These are phyloP conservation scores for Quercus agrifolia DNA, from an alignment of 306 rosid species.

Conservation along the genomic window DNA sequence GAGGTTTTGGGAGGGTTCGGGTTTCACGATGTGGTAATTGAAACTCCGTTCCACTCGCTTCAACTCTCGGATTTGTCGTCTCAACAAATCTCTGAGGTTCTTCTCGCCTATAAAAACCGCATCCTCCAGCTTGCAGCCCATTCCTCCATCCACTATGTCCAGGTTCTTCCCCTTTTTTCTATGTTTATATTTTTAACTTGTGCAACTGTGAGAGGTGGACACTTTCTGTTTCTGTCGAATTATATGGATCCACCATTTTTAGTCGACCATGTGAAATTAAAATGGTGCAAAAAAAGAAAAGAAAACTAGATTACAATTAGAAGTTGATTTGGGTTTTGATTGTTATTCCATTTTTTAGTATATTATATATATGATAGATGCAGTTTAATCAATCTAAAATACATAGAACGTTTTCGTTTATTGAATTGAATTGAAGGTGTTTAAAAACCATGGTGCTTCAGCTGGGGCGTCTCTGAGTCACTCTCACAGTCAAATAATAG, in stretches of 20 bases:
- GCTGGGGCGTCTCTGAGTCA: slow-evolving; percentile 60
- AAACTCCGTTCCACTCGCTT: slow-evolving; percentile 47
- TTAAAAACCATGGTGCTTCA: slow-evolving; percentile 52
- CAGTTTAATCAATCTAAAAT: too few species aligned
- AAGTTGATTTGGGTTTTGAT: background rate
- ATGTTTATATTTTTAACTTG: too few species aligned
- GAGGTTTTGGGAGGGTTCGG: slow-evolving; percentile 36
- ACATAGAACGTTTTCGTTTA: too few species aligned
- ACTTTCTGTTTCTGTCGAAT: too few species aligned
- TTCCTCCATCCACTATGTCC: slow-evolving; percentile 40
- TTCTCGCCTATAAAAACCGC: slow-evolving; percentile 30
- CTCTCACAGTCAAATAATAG: slow-evolving; percentile 55
- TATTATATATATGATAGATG: background rate
- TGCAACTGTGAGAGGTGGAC: too few species aligned
- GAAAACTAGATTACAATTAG: too few species aligned
- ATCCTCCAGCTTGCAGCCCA: slow-evolving; percentile 26
- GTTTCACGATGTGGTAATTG: slow-evolving; percentile 51
- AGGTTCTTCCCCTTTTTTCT: slow-evolving; percentile 17
- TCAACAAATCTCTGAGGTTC: slow-evolving; percentile 26
- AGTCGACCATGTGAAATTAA: too few species aligned
- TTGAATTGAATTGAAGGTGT: slow-evolving; percentile 25
- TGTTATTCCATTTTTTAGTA: background rate
- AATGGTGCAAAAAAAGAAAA: too few species aligned
- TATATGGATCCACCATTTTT: too few species aligned
- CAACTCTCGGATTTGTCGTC: slow-evolving; percentile 39